Evolutionary conservation across 495 filamentous ascomycete genomes (phyloP).

Genomic region (Penicillium herquei): DNA sequence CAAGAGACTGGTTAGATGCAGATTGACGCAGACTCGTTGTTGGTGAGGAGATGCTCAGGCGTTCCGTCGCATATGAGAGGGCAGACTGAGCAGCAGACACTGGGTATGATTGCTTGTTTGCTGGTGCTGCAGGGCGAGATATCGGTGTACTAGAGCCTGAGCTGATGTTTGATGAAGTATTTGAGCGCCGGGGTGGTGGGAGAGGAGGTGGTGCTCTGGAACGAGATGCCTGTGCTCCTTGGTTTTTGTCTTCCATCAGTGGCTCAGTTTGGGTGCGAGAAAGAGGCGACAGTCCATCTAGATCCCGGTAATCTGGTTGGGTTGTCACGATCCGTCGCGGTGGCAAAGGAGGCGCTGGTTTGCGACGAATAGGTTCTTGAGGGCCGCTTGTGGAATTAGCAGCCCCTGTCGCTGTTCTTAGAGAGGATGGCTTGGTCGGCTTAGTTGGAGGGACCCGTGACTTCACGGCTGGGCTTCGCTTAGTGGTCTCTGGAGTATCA

Average conservation of each 20-base stretch:
- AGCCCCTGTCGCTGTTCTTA: slow-evolving; percentile 41
- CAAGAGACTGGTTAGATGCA: slow-evolving; percentile 29
- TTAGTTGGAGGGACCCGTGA: slow-evolving; percentile 51
- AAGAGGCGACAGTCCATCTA: slow-evolving; percentile 11
- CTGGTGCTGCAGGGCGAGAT: slow-evolving; percentile 9
- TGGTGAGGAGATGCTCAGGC: slow-evolving; percentile 25
- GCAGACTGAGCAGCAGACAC: slow-evolving; percentile 31
- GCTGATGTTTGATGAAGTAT: slow-evolving; percentile 23
- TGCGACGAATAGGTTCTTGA: slow-evolving; percentile 33
- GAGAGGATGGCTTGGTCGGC: slow-evolving; percentile 64
- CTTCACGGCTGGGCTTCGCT: slow-evolving; percentile 9
- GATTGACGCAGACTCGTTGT: slow-evolving; percentile 20
- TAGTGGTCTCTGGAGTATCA: slow-evolving; percentile 17
- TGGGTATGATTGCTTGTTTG: slow-evolving; percentile 31
- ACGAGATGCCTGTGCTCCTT: slow-evolving; percentile 9
- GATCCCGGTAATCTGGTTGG: slow-evolving; percentile 21
- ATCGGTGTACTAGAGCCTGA: slow-evolving; percentile 12
- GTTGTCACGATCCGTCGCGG: slow-evolving; percentile 32
- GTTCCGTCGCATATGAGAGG: slow-evolving; percentile 35
- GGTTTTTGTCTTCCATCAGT: slow-evolving; percentile 1
- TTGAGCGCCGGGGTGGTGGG: slow-evolving; percentile 39
- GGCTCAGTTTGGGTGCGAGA: slow-evolving; percentile 17
- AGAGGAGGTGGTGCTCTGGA: slow-evolving; percentile 29
- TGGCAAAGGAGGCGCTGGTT: slow-evolving; percentile 45
- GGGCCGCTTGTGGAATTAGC: slow-evolving; percentile 4